Conservation (phyloP, 768 basidiomycete genomes). For the Mrakia blollopis region DNA sequence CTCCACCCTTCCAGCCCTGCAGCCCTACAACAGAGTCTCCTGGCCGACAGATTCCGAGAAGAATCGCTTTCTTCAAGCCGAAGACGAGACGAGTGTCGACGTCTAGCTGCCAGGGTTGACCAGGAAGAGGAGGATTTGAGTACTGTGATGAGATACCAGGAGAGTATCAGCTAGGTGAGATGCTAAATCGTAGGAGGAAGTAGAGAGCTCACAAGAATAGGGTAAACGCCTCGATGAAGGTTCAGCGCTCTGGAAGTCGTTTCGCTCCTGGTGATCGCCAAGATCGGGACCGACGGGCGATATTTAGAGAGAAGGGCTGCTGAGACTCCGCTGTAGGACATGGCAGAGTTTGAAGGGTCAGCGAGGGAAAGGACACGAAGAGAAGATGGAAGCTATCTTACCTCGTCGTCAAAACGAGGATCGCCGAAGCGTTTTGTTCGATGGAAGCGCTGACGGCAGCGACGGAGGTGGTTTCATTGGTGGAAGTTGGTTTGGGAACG, state of each 20-base stretch:
- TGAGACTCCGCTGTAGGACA: constrained; percentile 66
- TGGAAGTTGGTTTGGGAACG: constrained; percentile 82
- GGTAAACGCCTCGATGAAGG: constrained; percentile 49
- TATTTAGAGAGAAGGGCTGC: constrained; percentile 95
- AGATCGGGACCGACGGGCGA: constrained; percentile 84
- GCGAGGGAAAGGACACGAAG: too few relatives aligned
- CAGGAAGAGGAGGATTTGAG: constrained; percentile 30
- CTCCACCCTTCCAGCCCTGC: constrained; percentile 98
- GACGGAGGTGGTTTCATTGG: constrained; percentile 91
- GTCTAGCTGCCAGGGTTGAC: constrained; percentile 94
- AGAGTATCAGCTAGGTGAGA: background rate
- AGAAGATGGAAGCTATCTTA: background rate
- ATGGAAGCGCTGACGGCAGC: constrained; percentile 94
- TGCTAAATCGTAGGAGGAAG: background rate
- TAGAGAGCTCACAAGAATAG: background rate
- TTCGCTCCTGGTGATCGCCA: constrained; percentile 92
- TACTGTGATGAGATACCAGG: background rate
- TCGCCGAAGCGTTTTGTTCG: constrained; percentile 91
- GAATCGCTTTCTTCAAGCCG: constrained; percentile 75
- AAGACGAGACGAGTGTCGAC: constrained; percentile 55
- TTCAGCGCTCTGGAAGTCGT: constrained; percentile 95
- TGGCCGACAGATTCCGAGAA: constrained; percentile 76
- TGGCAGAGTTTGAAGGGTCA: background rate
- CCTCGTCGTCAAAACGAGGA: constrained; percentile 88
- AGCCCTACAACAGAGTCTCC: constrained; percentile 86